Evolutionary conservation across 2,329 filamentous ascomycete genomes (phyloP), one percentile per base, ranked within the genome.

Genomic region (Gaeumannomyces tritici): DNA sequence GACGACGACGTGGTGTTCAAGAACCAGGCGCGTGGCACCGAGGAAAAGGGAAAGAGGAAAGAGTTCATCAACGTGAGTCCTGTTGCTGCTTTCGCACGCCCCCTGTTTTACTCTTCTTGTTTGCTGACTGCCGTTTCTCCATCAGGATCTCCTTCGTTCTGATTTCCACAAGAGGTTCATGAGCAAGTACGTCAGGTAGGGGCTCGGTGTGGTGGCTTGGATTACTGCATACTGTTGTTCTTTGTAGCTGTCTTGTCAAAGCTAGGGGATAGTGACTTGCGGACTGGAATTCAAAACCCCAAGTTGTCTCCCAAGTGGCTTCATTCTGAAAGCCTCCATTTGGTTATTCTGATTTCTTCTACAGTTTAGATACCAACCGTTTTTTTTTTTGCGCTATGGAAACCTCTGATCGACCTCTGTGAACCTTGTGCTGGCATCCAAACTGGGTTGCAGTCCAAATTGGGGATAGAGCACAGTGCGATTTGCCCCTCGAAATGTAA

Each of bases 1-100:
- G 95, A 99, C 69, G 95, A 99, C 70, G 95, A 99, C 73, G 95
- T 99, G 15, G 93, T 99, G 3, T 99, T 99, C 79, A 98, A 96
- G 80, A 99, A 99, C 75, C 95, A 99, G 77, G 95, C 93, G 42
- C 84, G 95, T 64, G 95, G 93, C 11, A 96, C 93, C 0, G 93
- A 98, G 72, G 91, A 97, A 66, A 93, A 89, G 79, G 87, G 89
- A 66, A 85, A 89, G 79, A 85, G 83, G 76, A 96, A 93, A 79
- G 93, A 96, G 75, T 99, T 99, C 77, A 93, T 99, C 75, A 99
- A 99, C 73, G 92, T 91, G 74, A 78, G 87, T 78, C 31, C 59
- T 51, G 21, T 13, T 35, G 21, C 12, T 8, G 12, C n/a, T 47
- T 42, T 15, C 9, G 27, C 7, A 8, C 1, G 2, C 18, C 42